phyloP scores from a whole-genome alignment of 768 basidiomycete species.

The Gloeopeniophorella convolvens region DNA sequence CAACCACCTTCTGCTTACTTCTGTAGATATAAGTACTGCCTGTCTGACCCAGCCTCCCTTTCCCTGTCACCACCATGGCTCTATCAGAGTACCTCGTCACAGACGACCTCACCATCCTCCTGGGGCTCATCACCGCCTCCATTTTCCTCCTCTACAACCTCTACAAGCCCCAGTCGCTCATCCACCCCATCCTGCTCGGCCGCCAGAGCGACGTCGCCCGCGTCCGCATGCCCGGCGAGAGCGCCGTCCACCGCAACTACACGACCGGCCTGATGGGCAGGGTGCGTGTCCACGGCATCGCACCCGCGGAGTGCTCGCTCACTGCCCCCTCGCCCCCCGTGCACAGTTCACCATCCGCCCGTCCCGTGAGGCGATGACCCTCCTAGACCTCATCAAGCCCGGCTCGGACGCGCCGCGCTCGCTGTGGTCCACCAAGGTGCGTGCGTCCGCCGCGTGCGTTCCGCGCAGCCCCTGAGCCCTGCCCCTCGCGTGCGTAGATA shows the following conservation, averaged over 20 bases:
- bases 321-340: slow-evolving; percentile 3
- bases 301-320: not conserved
- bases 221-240: slow-evolving; percentile 75
- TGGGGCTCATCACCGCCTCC: slow-evolving; percentile 68
- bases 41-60: not conserved
- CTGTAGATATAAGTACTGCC: slow-evolving; percentile 1
- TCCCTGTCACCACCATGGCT: slow-evolving; percentile 25
- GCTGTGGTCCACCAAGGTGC: slow-evolving; percentile 73
- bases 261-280: slow-evolving; percentile 76
- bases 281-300: slow-evolving; percentile 41
- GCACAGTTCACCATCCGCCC: slow-evolving; percentile 73
- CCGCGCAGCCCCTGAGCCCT: not conserved
- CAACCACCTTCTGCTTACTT: too few relatives aligned
- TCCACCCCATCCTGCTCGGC: slow-evolving; percentile 90
- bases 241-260: slow-evolving; percentile 88
- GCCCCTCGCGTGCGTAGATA: slow-evolving; percentile 40
- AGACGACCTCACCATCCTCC: slow-evolving; percentile 73
- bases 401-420: slow-evolving; percentile 64
- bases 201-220: slow-evolving; percentile 85
- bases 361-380: slow-evolving; percentile 59
- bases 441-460: slow-evolving; percentile 13
- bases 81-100: slow-evolving; percentile 59
- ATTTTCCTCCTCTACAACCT: slow-evolving; percentile 72
- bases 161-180: slow-evolving; percentile 77
- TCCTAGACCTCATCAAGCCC: slow-evolving; percentile 59